Evolutionary conservation across 192 early-diverging fungal species (phyloP).

Genomic region (Kappamyces sp.): DNA sequence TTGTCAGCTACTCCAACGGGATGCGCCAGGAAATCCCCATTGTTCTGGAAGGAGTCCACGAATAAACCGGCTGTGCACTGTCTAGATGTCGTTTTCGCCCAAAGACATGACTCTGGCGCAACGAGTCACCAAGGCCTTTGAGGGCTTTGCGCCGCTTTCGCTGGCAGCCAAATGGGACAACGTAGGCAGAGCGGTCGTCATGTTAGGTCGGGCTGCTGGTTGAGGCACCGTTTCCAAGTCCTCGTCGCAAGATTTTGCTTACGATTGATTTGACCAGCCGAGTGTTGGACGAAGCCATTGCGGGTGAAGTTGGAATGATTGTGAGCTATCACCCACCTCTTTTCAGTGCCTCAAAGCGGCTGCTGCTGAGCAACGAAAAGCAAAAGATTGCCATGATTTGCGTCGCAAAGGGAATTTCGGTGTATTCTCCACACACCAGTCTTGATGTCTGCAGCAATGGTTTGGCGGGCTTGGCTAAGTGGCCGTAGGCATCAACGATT

Average conservation of each 20-base stretch:
- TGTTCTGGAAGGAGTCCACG: constrained; percentile 23
- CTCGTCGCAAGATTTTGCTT: constrained; percentile 67
- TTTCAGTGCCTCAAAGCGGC: constrained; percentile 74
- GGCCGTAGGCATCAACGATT: constrained; percentile 76
- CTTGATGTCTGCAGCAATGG: constrained; percentile 58
- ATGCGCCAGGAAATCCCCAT: constrained; percentile 35
- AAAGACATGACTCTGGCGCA: constrained; percentile 33
- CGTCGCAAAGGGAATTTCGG: constrained; percentile 70
- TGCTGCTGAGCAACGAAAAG: constrained; percentile 68
- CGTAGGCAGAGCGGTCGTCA: constrained; percentile 23
- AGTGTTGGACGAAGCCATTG: constrained; percentile 68
- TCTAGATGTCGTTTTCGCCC: neutral
- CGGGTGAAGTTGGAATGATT: constrained; percentile 75
- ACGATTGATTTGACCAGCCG: constrained; percentile 86
- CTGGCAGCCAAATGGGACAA: constrained; percentile 86
- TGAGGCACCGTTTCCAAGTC: constrained; percentile 76
- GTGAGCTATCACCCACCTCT: constrained; percentile 89
- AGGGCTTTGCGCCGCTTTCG: constrained; percentile 76
- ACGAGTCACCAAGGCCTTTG: constrained; percentile 60
- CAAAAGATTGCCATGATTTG: constrained; percentile 75
- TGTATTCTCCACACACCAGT: constrained; percentile 88
- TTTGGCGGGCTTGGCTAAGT: constrained; percentile 19
- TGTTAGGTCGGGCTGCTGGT: constrained; percentile 67
- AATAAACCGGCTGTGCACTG: neutral
- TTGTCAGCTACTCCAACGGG: constrained; percentile 35